These are phyloP conservation scores for Leishmania braziliensis DNA, from an alignment of 208 protist species.

Conservation along the genomic window DNA sequence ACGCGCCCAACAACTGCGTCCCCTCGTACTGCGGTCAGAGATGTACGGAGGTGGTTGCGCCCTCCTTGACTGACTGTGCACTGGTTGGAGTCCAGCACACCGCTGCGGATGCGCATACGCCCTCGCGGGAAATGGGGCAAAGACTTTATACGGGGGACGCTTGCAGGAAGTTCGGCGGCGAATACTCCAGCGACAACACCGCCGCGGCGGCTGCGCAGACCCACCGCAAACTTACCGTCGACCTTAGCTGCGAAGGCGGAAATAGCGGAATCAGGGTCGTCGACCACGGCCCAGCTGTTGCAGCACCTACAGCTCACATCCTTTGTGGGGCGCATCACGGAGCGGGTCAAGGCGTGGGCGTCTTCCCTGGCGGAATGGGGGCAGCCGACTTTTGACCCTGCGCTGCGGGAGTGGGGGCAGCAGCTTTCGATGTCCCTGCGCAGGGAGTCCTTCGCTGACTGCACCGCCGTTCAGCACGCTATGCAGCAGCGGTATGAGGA, in stretches of 20 bases:
- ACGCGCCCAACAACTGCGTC: too few species aligned
- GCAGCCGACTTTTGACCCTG: slow-evolving; percentile 31
- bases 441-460: slow-evolving; percentile 45
- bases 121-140: neutral
- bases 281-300: slow-evolving; percentile 27
- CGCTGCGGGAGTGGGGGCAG: slow-evolving; percentile 38
- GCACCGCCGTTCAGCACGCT: slow-evolving; percentile 31
- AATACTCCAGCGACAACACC: neutral
- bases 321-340: slow-evolving; percentile 22
- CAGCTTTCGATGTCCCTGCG: slow-evolving; percentile 38
- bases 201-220: neutral
- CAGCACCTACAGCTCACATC: slow-evolving; percentile 14
- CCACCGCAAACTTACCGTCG: neutral
- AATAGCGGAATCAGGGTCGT: neutral
- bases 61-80: too few species aligned
- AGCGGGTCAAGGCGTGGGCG: slow-evolving; percentile 27
- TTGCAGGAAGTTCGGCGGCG: neutral
- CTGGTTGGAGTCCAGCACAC: too few species aligned
- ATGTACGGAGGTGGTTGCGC: too few species aligned
- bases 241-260: neutral
- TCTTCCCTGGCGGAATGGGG: slow-evolving; percentile 33
- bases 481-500: slow-evolving; percentile 47
- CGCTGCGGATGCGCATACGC: too few species aligned
- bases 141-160: neutral
- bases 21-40: too few species aligned